These are phyloP conservation scores for Aspergillus floridensis DNA, from an alignment of 2,329 filamentous ascomycete species.

Conservation along the genomic window DNA sequence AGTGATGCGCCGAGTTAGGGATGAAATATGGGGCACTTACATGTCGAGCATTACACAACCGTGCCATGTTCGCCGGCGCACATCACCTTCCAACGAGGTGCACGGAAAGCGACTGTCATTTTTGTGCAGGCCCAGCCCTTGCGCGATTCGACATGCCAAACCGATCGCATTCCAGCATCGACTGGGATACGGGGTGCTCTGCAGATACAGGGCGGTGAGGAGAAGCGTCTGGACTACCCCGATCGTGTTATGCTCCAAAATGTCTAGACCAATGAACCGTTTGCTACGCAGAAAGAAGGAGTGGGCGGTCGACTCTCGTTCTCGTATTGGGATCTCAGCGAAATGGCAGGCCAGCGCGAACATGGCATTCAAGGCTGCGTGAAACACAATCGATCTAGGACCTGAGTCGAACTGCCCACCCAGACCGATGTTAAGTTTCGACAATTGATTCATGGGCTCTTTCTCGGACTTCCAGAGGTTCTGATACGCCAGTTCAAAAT, in stretches of 20 bases:
- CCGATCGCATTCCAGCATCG: slow-evolving; percentile 47
- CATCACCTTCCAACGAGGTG: slow-evolving; percentile 36
- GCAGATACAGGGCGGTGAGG: slow-evolving; percentile 40
- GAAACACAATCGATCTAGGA: slow-evolving; percentile 40
- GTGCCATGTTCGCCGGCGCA: slow-evolving; percentile 40
- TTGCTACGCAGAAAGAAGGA: slow-evolving; percentile 38
- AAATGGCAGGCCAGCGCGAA: slow-evolving; percentile 46
- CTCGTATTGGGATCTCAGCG: slow-evolving; percentile 30
- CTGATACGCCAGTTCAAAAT: slow-evolving; percentile 43
- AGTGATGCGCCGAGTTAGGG: no score
- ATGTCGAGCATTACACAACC: slow-evolving; percentile 42
- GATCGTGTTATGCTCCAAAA: slow-evolving; percentile 40
- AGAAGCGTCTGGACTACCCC: slow-evolving; percentile 44
- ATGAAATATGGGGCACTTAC: slow-evolving; percentile 21
- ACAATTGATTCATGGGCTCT: slow-evolving; percentile 15
- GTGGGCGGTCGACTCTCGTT: slow-evolving; percentile 29
- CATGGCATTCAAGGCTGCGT: slow-evolving; percentile 44
- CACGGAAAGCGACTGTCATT: slow-evolving; percentile 17
- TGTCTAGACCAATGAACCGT: slow-evolving; percentile 36
- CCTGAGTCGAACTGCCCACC: slow-evolving; percentile 32
- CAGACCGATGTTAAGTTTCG: slow-evolving; percentile 34
- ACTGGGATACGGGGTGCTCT: slow-evolving; percentile 42
- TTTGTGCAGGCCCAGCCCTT: slow-evolving; percentile 44
- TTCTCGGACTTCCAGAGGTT: slow-evolving; percentile 37
- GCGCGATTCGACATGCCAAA: slow-evolving; percentile 42